Evolutionary conservation across 164 flowering plant species (phyloP).

Genomic region (Tinospora cordifolia): DNA sequence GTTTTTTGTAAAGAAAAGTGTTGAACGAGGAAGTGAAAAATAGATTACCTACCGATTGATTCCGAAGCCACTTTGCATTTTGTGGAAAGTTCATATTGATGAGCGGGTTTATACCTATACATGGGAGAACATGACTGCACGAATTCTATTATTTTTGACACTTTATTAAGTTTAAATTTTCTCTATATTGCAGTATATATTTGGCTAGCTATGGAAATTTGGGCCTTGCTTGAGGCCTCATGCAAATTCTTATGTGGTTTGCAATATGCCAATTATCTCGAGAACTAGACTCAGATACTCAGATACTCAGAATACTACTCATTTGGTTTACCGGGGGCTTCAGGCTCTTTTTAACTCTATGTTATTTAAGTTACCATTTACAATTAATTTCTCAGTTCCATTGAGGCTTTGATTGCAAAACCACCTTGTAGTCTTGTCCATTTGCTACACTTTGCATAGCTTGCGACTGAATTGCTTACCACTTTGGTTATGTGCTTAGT

Average conservation of each 20-base stretch:
- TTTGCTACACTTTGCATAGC: not conserved
- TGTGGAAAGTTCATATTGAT: not conserved
- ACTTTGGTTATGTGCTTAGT: not conserved
- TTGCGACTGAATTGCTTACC: not conserved
- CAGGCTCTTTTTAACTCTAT: too few relatives aligned
- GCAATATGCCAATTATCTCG: not conserved
- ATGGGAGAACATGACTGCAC: not conserved
- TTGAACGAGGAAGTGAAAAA: not conserved
- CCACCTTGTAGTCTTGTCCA: not conserved
- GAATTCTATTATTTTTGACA: not conserved
- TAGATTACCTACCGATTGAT: not conserved
- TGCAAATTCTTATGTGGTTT: constrained; percentile 2
- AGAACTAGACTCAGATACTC: not conserved
- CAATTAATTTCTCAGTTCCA: not conserved
- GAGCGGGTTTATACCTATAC: not conserved
- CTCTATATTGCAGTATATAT: not conserved
- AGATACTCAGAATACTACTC: too few relatives aligned
- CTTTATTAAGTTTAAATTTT: not conserved
- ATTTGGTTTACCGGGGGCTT: too few relatives aligned
- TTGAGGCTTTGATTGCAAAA: not conserved
- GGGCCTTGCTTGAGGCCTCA: not conserved
- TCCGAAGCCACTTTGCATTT: constrained; percentile 1
- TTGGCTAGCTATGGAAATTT: not conserved
- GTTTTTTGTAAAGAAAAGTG: constrained; percentile 3
- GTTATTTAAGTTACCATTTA: too few relatives aligned